Evolutionary conservation across 768 basidiomycete genomes (phyloP).

Genomic region (Rhodotorula babjevae): DNA sequence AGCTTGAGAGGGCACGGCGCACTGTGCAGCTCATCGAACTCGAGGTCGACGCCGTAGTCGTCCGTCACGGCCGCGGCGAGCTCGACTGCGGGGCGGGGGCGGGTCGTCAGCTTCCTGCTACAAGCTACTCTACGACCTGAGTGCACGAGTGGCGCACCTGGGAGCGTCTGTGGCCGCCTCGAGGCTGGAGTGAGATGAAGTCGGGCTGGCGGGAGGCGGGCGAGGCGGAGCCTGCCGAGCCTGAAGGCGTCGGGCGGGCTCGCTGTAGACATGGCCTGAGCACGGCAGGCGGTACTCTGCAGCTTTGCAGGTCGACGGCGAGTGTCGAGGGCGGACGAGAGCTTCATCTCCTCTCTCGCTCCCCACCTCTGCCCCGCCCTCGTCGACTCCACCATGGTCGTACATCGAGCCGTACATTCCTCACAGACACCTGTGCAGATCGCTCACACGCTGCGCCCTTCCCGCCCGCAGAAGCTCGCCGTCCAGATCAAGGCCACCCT

Average conservation of each 20-base stretch:
- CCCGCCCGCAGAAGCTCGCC: conserved; percentile 38
- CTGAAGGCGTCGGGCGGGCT: neutral
- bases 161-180: neutral
- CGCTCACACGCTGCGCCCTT: neutral
- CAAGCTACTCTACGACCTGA: too few relatives aligned
- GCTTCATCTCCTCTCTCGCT: neutral
- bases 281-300: too few relatives aligned
- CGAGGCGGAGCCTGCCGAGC: conserved; percentile 25
- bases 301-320: neutral
- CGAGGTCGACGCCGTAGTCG: conserved; percentile 33
- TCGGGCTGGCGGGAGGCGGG: conserved; percentile 17
- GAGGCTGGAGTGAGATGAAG: neutral
- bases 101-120: neutral
- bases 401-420: too few relatives aligned
- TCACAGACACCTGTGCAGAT: neutral
- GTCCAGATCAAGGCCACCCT: conserved; percentile 41
- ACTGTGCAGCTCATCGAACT: conserved; percentile 28
- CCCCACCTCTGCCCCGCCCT: neutral
- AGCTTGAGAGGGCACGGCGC: neutral
- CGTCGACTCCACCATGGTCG: neutral
- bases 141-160: neutral
- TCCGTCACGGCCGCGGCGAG: conserved; percentile 26
- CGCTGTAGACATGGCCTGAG: neutral
- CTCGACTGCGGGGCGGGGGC: conserved; percentile 16
- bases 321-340: neutral